Conservation (phyloP, 2,329 filamentous ascomycete genomes). For the Venturiaceae sp. region DNA sequence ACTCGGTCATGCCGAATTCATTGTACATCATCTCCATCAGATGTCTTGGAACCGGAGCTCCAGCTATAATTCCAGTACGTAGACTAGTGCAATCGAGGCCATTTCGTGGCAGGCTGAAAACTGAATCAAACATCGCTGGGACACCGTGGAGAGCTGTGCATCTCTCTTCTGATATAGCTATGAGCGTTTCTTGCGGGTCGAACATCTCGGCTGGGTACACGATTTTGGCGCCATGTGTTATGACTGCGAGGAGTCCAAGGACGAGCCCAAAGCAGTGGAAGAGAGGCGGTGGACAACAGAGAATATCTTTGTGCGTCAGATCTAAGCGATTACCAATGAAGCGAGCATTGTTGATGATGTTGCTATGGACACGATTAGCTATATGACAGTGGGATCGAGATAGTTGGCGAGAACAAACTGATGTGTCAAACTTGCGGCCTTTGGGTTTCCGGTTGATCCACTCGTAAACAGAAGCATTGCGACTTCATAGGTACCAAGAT, state of each 20-base stretch:
- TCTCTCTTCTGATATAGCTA: conserved; percentile 43
- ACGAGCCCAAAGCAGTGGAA: conserved; percentile 84
- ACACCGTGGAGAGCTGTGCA: conserved; percentile 70
- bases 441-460: conserved; percentile 64
- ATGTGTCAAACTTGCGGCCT: conserved; percentile 62
- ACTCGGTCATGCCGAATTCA: conserved; percentile 66
- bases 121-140: conserved; percentile 73
- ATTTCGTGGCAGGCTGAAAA: conserved; percentile 37
- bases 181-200: conserved; percentile 55
- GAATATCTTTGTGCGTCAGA: conserved; percentile 51
- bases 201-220: conserved; percentile 70
- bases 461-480: conserved; percentile 68
- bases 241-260: conserved; percentile 59
- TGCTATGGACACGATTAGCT: conserved; percentile 13
- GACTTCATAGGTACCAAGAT: conserved; percentile 54
- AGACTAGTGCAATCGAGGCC: conserved; percentile 39
- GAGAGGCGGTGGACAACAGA: conserved; percentile 74
- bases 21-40: conserved; percentile 64
- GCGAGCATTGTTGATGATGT: conserved; percentile 28
- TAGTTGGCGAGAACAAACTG: conserved; percentile 7
- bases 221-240: conserved; percentile 68
- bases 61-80: conserved; percentile 70
- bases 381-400: neutral
- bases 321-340: conserved; percentile 60
- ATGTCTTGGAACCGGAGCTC: conserved; percentile 64